Evolutionary conservation across 768 basidiomycete genomes (phyloP).

Genomic region (Cystobasidiopsis lactophilus): DNA sequence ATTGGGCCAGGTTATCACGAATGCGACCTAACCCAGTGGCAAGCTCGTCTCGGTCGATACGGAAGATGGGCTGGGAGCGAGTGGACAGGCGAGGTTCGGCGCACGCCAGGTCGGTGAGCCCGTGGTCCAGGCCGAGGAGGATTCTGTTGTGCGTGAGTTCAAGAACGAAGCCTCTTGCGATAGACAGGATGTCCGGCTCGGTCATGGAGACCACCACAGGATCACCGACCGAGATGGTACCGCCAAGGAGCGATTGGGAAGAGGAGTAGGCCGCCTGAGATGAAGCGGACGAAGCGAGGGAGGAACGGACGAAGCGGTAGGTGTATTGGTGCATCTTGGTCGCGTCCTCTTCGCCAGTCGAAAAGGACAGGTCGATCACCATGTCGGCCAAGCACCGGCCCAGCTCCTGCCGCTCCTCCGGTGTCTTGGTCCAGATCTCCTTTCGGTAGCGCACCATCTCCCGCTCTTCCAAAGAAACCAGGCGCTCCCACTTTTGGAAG

Average conservation of each 20-base stretch:
- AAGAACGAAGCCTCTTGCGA: conserved; percentile 62
- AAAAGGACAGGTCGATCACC: conserved; percentile 31
- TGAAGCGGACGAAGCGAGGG: not conserved
- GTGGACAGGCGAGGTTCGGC: conserved; percentile 20
- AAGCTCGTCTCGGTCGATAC: conserved; percentile 86
- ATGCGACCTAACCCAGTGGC: conserved; percentile 67
- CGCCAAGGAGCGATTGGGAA: conserved; percentile 40
- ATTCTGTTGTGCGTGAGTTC: conserved; percentile 43
- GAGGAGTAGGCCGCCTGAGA: conserved; percentile 8
- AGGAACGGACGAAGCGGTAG: conserved; percentile 39
- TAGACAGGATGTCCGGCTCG: conserved; percentile 50
- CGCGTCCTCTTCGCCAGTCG: not conserved
- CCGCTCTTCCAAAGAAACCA: conserved; percentile 68
- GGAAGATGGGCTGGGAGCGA: conserved; percentile 33
- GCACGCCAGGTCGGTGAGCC: conserved; percentile 15
- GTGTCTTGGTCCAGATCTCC: conserved; percentile 82
- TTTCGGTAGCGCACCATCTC: conserved; percentile 63
- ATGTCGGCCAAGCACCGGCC: conserved; percentile 72
- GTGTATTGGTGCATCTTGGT: conserved; percentile 55
- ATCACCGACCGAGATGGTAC: conserved; percentile 49
- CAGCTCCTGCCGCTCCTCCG: conserved; percentile 48
- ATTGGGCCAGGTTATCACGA: conserved; percentile 65
- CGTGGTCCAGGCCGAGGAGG: conserved; percentile 60
- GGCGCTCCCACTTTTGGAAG: conserved; percentile 73
- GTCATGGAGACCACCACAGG: conserved; percentile 70